Evolutionary conservation across 1,139 yeast genomes (phyloP).

Genomic region (Pichia sp.): DNA sequence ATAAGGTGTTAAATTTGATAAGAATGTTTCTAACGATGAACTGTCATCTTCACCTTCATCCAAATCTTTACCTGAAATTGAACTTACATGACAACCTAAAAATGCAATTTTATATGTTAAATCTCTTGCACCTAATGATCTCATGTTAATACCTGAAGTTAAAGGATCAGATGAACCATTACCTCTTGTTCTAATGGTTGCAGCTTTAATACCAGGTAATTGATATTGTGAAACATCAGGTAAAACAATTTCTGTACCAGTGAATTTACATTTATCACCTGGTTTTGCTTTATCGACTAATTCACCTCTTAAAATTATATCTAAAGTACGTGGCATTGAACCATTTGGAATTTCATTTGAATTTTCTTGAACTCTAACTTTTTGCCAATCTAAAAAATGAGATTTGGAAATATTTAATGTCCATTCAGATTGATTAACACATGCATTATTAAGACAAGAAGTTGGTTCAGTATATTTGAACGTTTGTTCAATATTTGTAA

Average conservation of each 20-base stretch:
- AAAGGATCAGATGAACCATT: conserved; percentile 62
- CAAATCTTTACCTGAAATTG: conserved; percentile 46
- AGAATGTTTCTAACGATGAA: conserved; percentile 65
- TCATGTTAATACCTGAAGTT: conserved; percentile 74
- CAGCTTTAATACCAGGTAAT: conserved; percentile 93
- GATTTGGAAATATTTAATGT: conserved; percentile 77
- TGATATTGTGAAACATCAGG: conserved; percentile 96
- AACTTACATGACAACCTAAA: conserved; percentile 78
- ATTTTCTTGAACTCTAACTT: conserved; percentile 91
- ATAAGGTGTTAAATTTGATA: conserved; percentile 71
- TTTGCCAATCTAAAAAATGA: conserved; percentile 94
- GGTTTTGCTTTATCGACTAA: conserved; percentile 96
- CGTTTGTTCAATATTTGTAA: conserved; percentile 87
- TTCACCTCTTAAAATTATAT: conserved; percentile 89
- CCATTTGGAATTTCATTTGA: conserved; percentile 96
- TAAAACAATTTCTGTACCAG: conserved; percentile 92
- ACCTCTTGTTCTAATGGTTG: conserved; percentile 60
- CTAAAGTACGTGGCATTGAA: conserved; percentile 96
- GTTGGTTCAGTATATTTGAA: conserved; percentile 95
- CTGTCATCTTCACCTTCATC: conserved; percentile 26
- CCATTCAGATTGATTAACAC: conserved; percentile 86
- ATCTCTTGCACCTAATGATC: conserved; percentile 87
- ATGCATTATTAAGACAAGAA: conserved; percentile 78
- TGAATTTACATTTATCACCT: conserved; percentile 91
- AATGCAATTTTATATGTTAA: conserved; percentile 89